These are phyloP conservation scores for Vicia sativa DNA, from an alignment of 306 rosid species.

Conservation along the genomic window DNA sequence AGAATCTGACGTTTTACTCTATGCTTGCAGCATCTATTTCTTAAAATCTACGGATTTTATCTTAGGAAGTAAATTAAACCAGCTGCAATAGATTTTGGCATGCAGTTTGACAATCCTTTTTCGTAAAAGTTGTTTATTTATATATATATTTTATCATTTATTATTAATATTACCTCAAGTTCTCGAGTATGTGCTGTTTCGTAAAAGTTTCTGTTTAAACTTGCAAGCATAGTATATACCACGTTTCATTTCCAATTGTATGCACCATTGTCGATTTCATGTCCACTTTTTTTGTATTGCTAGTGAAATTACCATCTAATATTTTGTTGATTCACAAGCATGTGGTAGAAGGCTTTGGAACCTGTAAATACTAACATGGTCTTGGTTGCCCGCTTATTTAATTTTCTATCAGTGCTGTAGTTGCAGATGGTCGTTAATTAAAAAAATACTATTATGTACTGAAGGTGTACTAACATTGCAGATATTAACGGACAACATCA, in stretches of 20 bases:
- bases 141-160: not conserved
- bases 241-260: not conserved
- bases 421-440: constrained; percentile 12
- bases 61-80: constrained; percentile 6
- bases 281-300: not conserved
- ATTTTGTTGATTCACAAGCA: too few species aligned
- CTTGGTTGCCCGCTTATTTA: not conserved
- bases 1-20: constrained; percentile 36
- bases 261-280: not conserved
- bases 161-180: constrained; percentile 23
- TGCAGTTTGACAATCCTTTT: constrained; percentile 10
- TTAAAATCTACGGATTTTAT: not conserved
- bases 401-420: not conserved
- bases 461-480: constrained; percentile 46
- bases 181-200: constrained; percentile 5
- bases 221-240: not conserved
- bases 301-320: too few species aligned
- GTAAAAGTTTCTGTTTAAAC: not conserved
- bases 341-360: too few species aligned
- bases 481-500: constrained; percentile 80
- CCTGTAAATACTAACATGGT: not conserved
- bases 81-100: constrained; percentile 11
- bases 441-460: constrained; percentile 12
- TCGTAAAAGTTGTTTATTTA: constrained; percentile 1
- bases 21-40: constrained; percentile 27